Evolutionary conservation across 208 protist genomes (phyloP).

Genomic region (Trypanosoma boissoni): DNA sequence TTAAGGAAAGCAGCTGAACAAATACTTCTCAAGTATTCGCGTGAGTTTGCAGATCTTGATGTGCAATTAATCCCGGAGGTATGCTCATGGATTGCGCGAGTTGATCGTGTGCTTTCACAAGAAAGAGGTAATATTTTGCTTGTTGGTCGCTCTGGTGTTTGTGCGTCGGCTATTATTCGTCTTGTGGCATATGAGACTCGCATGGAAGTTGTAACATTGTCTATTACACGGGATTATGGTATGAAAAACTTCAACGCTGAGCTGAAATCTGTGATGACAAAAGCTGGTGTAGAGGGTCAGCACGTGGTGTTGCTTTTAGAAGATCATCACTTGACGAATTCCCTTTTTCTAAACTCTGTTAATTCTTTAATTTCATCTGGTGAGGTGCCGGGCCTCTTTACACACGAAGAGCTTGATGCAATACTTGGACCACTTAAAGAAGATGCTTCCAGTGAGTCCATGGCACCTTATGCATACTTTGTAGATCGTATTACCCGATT

Average conservation of each 20-base stretch:
- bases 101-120: constrained; percentile 96
- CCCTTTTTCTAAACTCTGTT: constrained; percentile 90
- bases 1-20: constrained; percentile 69
- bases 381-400: constrained; percentile 96
- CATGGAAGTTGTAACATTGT: constrained; percentile 88
- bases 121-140: constrained; percentile 94
- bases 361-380: constrained; percentile 96
- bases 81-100: constrained; percentile 88
- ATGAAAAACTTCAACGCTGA: constrained; percentile 94
- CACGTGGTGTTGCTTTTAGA: constrained; percentile 93
- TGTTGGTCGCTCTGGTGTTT: constrained; percentile 92
- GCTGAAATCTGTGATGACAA: constrained; percentile 90
- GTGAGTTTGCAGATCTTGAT: constrained; percentile 92
- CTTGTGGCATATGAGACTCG: constrained; percentile 91
- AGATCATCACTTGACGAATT: constrained; percentile 93
- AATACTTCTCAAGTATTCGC: constrained; percentile 87
- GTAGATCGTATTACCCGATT: constrained; percentile 87
- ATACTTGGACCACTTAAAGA: constrained; percentile 92
- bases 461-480: constrained; percentile 90
- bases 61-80: constrained; percentile 95
- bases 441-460: constrained; percentile 78
- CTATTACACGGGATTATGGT: constrained; percentile 89
- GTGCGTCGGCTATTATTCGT: constrained; percentile 86
- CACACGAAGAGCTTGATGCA: constrained; percentile 95
- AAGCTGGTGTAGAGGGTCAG: constrained; percentile 90